Evolutionary conservation across 1,139 yeast species (phyloP), one percentile per base, ranked within the genome.

Genomic region (Zygosaccharomyces sapae): DNA sequence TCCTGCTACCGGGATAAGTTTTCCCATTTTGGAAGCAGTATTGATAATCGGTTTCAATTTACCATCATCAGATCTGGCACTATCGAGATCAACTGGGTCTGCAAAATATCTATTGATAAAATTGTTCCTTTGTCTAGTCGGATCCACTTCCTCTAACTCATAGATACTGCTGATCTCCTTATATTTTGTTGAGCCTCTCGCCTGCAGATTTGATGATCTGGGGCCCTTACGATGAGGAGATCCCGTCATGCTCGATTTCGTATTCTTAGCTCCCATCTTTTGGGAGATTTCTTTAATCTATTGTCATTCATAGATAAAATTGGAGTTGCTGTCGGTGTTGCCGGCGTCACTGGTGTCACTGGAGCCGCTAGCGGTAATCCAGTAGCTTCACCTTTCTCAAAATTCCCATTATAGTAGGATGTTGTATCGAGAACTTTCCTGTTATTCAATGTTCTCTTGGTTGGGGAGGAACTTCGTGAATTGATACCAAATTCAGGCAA

Each of bases 41-140:
- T 49, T 47, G 25, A 55, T 53, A 9, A 50, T 45, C 1, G 55
- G 53, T 33, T 45, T 52, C 13, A 46, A 33, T 19, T 48, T 55
- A 10, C 50, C 50, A 33, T 41, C 46, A 3, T 35, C 38, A 4
- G 38, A 38, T 36, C 35, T 43, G n/a, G 39, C 18, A 38, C 39
- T 34, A 12, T 43, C 37, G 10, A 48, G 38, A 30, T 48, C 49
- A 22, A 45, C 18, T n/a, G 49, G 46, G n/a, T 44, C 40, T 13
- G 49, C 37, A 34, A 48, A 48, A 22, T 48, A 48, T 48, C 51
- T 41, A 8, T 38, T 34, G 4, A 33, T 18, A 6, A 48, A 22
- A 31, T n/a, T 31, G 8, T 33, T 43, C 30, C 38, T 36, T 36
- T 39, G 37, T 24, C 42, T 40, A 29, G 36, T 13, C 5, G 22